A percentile compares a stretch with the other conserved stretches of the same genome.
These are phyloP conservation scores for Trichoderma sp. DNA, from an alignment of 2,329 filamentous ascomycete species.

Conservation along the genomic window DNA sequence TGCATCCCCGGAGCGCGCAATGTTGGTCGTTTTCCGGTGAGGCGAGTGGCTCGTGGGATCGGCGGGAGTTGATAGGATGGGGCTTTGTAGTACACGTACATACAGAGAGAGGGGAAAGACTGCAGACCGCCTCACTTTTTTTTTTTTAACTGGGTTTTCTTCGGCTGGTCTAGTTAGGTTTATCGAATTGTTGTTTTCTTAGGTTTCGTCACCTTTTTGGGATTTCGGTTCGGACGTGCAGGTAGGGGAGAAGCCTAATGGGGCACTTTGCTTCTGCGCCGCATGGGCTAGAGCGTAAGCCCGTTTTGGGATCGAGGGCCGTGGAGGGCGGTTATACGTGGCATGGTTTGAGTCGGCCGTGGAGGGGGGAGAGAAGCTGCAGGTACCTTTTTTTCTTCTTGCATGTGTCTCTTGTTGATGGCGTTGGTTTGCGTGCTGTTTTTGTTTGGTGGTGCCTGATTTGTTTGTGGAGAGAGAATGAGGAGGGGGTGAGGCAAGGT, in stretches of 20 bases:
- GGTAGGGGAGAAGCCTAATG: neutral
- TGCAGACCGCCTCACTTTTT: slow-evolving; percentile 10
- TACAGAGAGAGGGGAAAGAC: neutral
- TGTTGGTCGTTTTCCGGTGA: neutral
- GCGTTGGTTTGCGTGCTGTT: neutral
- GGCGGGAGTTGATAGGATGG: neutral
- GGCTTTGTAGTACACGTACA: neutral
- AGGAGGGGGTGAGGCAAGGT: neutral
- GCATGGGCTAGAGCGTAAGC: neutral
- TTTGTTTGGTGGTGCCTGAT: neutral
- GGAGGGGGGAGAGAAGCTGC: neutral
- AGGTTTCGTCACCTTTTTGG: neutral
- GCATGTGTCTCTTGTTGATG: too few relatives aligned
- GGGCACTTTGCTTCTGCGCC: neutral
- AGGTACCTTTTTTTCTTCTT: slow-evolving; percentile 9
- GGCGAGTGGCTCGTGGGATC: neutral
- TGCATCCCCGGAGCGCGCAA: neutral
- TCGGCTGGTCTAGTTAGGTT: neutral
- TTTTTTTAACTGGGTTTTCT: neutral
- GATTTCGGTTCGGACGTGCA: neutral
- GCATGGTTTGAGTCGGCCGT: slow-evolving; percentile 10
- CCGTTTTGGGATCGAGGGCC: neutral
- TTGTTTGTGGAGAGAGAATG: neutral
- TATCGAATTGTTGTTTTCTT: neutral
- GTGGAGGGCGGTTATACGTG: slow-evolving; percentile 2